A percentile compares a stretch with the other conserved stretches of the same genome.
phyloP scores from a whole-genome alignment of 768 basidiomycete genomes.

The Agrocybe pediades region DNA sequence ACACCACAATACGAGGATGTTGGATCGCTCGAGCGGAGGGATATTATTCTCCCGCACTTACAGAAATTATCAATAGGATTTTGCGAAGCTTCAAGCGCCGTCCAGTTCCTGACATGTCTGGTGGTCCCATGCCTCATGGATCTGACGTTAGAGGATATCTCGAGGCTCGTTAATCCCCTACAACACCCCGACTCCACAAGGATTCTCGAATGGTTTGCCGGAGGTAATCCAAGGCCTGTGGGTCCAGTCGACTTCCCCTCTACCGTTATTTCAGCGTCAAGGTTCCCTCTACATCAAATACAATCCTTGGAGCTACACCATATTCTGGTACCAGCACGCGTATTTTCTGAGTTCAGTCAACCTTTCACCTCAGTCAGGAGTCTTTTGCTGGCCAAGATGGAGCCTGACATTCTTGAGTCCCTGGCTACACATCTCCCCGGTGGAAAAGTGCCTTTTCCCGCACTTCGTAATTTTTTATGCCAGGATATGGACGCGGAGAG shows the following conservation, averaged over 20 bases:
- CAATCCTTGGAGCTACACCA: conserved; percentile 30
- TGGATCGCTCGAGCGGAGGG: background rate
- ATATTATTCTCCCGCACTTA: conserved; percentile 32
- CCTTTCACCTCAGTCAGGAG: conserved; percentile 23
- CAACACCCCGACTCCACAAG: conserved; percentile 35
- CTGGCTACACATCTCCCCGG: conserved; percentile 5
- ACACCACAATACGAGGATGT: conserved; percentile 39
- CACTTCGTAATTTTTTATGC: conserved; percentile 26
- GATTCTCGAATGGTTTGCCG: conserved; percentile 35
- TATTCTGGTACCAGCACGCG: conserved; percentile 20
- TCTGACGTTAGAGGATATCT: conserved; percentile 49
- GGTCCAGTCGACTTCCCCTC: conserved; percentile 1
- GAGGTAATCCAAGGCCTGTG: background rate
- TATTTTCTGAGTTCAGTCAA: conserved; percentile 28
- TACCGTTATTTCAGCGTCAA: conserved; percentile 7
- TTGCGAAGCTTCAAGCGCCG: conserved; percentile 23
- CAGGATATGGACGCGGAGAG: conserved; percentile 24
- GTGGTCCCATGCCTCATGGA: conserved; percentile 35
- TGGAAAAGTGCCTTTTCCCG: background rate
- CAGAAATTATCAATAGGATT: conserved; percentile 39
- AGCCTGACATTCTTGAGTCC: conserved; percentile 23
- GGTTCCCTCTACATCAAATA: conserved; percentile 26
- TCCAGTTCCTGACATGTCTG: conserved; percentile 25
- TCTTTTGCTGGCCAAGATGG: conserved; percentile 23
- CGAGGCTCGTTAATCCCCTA: conserved; percentile 34